phyloP scores from a whole-genome alignment of 441 rosid species.

The Arabidopsis hybrid region DNA sequence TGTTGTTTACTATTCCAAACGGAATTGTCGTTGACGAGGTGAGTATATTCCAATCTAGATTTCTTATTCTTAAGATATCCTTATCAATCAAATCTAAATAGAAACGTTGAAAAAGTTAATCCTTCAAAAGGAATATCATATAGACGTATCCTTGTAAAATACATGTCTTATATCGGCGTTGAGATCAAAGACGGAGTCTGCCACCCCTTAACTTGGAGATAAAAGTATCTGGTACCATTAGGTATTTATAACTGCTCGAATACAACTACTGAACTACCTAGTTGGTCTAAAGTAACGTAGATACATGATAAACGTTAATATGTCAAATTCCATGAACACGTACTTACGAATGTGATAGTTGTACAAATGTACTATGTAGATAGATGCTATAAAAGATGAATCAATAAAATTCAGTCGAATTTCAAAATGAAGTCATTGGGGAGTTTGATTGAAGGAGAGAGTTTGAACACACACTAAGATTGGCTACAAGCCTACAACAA shows the following conservation, averaged over 20 bases:
- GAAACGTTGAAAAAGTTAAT: too few species aligned
- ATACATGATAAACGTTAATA: background rate
- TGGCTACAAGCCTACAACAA: conserved; percentile 30
- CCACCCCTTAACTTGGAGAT: too few species aligned
- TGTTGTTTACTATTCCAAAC: too few species aligned
- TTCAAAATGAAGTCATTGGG: conserved; percentile 11
- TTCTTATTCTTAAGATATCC: too few species aligned
- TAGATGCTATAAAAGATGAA: background rate
- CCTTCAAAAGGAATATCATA: too few species aligned
- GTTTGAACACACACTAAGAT: conserved; percentile 32
- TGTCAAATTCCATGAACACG: background rate
- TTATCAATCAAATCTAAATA: too few species aligned
- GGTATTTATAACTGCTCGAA: background rate
- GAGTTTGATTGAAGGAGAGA: background rate
- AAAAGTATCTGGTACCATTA: background rate
- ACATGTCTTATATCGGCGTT: too few species aligned
- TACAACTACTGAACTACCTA: background rate
- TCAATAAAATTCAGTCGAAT: background rate
- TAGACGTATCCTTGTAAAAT: too few species aligned
- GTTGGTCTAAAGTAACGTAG: background rate
- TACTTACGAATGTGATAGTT: background rate
- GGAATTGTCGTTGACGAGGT: too few species aligned
- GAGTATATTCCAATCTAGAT: too few species aligned
- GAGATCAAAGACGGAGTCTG: too few species aligned
- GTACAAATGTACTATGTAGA: background rate